Percentiles rank a stretch among this genome's conserved stretches.
These are phyloP conservation scores for Phytopythium helicoides DNA, from an alignment of 352 stramenopile genomes.

Conservation along the genomic window DNA sequence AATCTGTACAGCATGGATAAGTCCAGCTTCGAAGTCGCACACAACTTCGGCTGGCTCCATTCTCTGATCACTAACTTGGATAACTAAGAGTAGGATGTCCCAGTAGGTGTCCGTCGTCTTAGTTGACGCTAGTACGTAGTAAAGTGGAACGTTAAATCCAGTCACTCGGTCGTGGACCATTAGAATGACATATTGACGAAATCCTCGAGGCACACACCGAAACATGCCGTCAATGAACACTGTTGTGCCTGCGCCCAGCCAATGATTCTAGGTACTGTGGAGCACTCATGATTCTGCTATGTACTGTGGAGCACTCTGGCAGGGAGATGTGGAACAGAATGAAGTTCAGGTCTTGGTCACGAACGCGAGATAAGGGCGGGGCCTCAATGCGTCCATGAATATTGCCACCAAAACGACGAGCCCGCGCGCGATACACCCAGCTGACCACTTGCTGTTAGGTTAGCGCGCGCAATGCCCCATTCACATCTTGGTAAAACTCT, in stretches of 20 bases:
- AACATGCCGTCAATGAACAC: constrained; percentile 28
- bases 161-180: constrained; percentile 12
- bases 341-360: no score
- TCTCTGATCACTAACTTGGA: neutral
- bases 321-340: no score
- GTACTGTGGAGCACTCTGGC: no score
- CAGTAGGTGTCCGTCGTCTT: constrained; percentile 9
- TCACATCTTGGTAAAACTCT: no score
- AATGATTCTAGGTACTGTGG: constrained; percentile 18
- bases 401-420: no score
- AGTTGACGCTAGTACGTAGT: constrained; percentile 8
- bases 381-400: no score
- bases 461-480: no score
- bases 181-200: constrained; percentile 16
- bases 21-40: constrained; percentile 15
- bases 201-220: constrained; percentile 4
- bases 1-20: constrained; percentile 10
- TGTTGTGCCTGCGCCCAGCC: constrained; percentile 16
- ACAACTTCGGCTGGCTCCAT: constrained; percentile 10
- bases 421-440: no score
- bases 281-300: no score
- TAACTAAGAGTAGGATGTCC: constrained; percentile 8
- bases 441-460: no score
- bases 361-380: no score
- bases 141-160: constrained; percentile 3